Evolutionary conservation across 2,329 filamentous ascomycete species (phyloP).

Genomic region (Pseudogymnoascus sp.): DNA sequence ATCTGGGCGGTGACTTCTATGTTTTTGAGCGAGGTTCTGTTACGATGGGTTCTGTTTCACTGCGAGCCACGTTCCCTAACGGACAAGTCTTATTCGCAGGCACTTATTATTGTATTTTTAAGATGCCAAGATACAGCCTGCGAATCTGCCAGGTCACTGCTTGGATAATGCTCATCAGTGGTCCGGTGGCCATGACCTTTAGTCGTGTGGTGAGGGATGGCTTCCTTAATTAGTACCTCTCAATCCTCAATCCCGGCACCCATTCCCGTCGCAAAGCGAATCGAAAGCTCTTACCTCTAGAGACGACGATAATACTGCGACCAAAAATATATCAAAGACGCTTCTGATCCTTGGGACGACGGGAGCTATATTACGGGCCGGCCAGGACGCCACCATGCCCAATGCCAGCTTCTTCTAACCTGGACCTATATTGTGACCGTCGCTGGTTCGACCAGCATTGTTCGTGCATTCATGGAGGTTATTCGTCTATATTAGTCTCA

Average conservation of each 20-base stretch:
- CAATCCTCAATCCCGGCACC: not conserved
- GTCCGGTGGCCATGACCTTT: not conserved
- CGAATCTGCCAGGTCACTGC: not conserved
- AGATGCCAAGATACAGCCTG: not conserved
- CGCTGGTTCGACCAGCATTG: not conserved
- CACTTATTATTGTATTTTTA: not conserved
- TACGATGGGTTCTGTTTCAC: not conserved
- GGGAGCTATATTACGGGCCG: not conserved
- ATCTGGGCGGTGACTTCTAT: not conserved
- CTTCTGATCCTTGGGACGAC: not conserved
- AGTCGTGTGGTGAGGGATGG: not conserved
- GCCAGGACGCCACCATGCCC: not conserved
- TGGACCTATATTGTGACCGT: not conserved
- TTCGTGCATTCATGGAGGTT: not conserved
- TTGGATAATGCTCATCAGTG: not conserved
- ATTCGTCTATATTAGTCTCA: not conserved
- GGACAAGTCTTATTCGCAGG: not conserved
- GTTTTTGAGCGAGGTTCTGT: not conserved
- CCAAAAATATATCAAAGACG: not conserved
- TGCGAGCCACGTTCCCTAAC: not conserved
- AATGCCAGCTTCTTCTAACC: not conserved
- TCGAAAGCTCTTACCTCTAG: not conserved
- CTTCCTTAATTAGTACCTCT: not conserved
- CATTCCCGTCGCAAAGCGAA: not conserved
- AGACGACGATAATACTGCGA: not conserved